Conservation (phyloP, 2,329 filamentous ascomycete species). For the Ramichloridium luteum region DNA sequence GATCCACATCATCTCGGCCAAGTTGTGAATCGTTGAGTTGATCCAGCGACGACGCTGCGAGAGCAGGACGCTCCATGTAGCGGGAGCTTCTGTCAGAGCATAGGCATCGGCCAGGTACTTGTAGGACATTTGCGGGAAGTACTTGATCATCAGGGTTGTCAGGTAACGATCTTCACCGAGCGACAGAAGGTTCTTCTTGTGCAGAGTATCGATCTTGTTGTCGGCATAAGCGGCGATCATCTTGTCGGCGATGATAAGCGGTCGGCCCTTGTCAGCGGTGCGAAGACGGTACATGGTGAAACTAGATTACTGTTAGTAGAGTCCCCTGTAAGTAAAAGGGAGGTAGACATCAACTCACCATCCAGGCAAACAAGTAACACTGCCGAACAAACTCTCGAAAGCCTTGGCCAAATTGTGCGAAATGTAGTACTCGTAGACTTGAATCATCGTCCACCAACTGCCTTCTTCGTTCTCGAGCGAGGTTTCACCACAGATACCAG, state of each 20-base stretch:
- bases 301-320: conserved; percentile 54
- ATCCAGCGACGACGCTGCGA: conserved; percentile 99
- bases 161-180: conserved; percentile 95
- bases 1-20: conserved; percentile 78
- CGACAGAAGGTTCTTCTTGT: conserved; percentile 85
- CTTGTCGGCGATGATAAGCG: conserved; percentile 81
- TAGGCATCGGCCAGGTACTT: conserved; percentile 93
- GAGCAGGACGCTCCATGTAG: conserved; percentile 83
- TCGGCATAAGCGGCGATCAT: conserved; percentile 82
- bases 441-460: conserved; percentile 99
- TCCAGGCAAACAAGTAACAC: conserved; percentile 95
- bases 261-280: conserved; percentile 86
- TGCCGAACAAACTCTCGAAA: conserved; percentile 94
- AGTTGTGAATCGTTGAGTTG: conserved; percentile 95
- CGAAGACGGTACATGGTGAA: conserved; percentile 98
- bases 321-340: conserved; percentile 3
- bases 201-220: conserved; percentile 81
- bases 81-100: conserved; percentile 84
- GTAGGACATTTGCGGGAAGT: conserved; percentile 90
- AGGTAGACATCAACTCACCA: conserved; percentile 55
- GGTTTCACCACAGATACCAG: conserved; percentile 94
- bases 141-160: conserved; percentile 94
- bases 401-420: conserved; percentile 94
- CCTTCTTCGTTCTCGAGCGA: conserved; percentile 89
- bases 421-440: conserved; percentile 99